Base-by-base conservation (phyloP, 2,329 filamentous ascomycete species). In the Cryphonectria parasitica region DNA sequence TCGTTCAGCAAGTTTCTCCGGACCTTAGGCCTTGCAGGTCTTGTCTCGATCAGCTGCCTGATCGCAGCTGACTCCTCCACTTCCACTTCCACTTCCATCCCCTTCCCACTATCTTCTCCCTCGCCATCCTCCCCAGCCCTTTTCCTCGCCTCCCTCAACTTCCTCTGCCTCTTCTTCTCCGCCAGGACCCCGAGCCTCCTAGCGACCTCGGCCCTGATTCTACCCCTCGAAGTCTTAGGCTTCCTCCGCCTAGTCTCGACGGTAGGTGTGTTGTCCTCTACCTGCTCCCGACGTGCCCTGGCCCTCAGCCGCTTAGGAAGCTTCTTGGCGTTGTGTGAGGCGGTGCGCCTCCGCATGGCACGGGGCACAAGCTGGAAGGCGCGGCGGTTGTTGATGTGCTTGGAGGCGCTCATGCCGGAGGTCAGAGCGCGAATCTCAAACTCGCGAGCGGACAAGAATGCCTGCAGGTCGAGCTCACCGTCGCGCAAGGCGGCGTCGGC, bases 311-410 rank as follows among this genome's bases (percentile, higher is more conserved):
- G 85, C 77, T 91, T 91, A 2, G 96, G 96, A 22, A 99, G 91
- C 73, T 92, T 89, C 82, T 95, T 97, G 49, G 92, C 92, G 86
- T 99, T 98, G 82, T 99, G 96, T 79, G 94, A 97, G 28, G 95
- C 96, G 0, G 95, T 97, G 75, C 96, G 87, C 74, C 96, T 87
- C 74, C 96, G 87, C 87, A 99, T 83, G 65, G 91, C 90, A 75
- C 94, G 89, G 1, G 96, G 96, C 6, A 99, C 92, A 75, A 93
- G 89, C 80, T 99, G 96, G 77, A 98, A 98, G 19, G 95, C 95
- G 66, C 95, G 88, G 70, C 89, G 90, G 60, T 88, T 83, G 68
- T 84, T 82, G 54, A 83, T 82, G 6, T 82, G 81, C 79, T 92
- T 95, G 63, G 93, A 91, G 49, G 88, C 89, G 68, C 87, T 86